These are phyloP conservation scores for Neohortaea acidophila DNA, from an alignment of 495 filamentous ascomycete genomes.

Conservation along the genomic window DNA sequence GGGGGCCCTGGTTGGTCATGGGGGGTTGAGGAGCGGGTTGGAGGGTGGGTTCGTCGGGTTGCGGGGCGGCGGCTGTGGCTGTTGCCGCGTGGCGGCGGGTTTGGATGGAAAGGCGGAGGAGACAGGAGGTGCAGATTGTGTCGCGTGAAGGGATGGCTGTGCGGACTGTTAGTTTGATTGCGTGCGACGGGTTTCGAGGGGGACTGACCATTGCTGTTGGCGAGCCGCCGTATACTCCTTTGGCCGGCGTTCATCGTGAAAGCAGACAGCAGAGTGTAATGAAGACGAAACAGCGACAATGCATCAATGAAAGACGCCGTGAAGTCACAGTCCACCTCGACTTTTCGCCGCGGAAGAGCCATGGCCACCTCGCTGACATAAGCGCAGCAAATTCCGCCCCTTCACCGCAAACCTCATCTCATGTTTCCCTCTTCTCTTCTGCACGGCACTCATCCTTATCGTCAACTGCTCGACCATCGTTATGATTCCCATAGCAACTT, in stretches of 20 bases:
- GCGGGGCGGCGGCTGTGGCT: constrained; percentile 15
- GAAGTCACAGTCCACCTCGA: constrained; percentile 20
- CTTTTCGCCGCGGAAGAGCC: constrained; percentile 12
- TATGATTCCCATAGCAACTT: constrained; percentile 39
- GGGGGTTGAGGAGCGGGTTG: constrained; percentile 6
- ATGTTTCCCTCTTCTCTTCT: constrained; percentile 26
- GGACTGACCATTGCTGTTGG: constrained; percentile 17
- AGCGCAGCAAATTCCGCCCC: no score
- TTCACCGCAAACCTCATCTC: background rate
- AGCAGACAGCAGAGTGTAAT: no score
- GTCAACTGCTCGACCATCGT: constrained; percentile 37
- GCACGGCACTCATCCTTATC: constrained; percentile 48
- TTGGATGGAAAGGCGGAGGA: constrained; percentile 16
- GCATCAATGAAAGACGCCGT: constrained; percentile 1
- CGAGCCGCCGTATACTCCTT: constrained; percentile 21
- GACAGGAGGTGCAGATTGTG: constrained; percentile 23
- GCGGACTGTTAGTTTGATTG: background rate
- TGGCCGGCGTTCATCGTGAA: constrained; percentile 26
- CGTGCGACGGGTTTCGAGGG: background rate
- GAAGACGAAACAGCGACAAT: background rate
- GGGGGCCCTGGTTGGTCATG: constrained; percentile 9
- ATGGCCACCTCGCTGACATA: no score
- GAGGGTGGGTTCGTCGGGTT: constrained; percentile 1
- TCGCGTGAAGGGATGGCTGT: constrained; percentile 11
- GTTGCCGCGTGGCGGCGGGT: constrained; percentile 17